Percentiles rank a stretch among this genome's conserved stretches.
These are phyloP conservation scores for Nakazawaea pomicola DNA, from an alignment of 805 yeast genomes.

Conservation along the genomic window DNA sequence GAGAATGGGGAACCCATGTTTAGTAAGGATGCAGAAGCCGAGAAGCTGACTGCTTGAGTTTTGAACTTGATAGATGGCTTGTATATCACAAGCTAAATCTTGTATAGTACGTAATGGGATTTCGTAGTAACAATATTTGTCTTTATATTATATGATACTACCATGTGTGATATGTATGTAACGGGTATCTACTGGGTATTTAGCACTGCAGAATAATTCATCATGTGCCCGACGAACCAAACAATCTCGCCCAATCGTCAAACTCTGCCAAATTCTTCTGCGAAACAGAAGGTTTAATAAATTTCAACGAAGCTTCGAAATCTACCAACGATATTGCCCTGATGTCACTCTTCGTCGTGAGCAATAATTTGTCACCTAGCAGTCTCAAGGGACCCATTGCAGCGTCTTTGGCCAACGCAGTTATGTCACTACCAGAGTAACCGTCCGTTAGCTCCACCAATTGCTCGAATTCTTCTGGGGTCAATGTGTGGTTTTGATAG, in stretches of 20 bases:
- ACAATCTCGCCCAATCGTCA: slow-evolving; percentile 84
- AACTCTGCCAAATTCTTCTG: slow-evolving; percentile 71
- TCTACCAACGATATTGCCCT: slow-evolving; percentile 72
- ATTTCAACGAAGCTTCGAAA: slow-evolving; percentile 68
- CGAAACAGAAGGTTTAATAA: slow-evolving; percentile 86
- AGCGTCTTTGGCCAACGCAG: slow-evolving; percentile 92
- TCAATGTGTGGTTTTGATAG: slow-evolving; percentile 67
- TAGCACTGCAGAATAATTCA: too few species aligned
- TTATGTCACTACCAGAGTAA: slow-evolving; percentile 89
- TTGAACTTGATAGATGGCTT: too few species aligned
- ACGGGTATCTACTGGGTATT: too few species aligned
- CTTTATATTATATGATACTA: too few species aligned
- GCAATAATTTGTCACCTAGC: slow-evolving; percentile 76
- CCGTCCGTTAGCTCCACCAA: slow-evolving; percentile 69
- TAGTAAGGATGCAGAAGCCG: slow-evolving; percentile 3
- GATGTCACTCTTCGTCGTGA: slow-evolving; percentile 66
- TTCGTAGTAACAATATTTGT: too few species aligned
- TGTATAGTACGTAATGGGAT: background rate
- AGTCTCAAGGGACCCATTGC: slow-evolving; percentile 97
- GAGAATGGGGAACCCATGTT: slow-evolving; percentile 10
- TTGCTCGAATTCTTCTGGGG: slow-evolving; percentile 55
- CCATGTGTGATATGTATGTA: too few species aligned
- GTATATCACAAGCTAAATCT: too few species aligned
- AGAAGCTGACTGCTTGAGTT: background rate
- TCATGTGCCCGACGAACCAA: slow-evolving; percentile 71